Evolutionary conservation across 257 asterid genomes (phyloP).

Genomic region (Solanum neorickii): DNA sequence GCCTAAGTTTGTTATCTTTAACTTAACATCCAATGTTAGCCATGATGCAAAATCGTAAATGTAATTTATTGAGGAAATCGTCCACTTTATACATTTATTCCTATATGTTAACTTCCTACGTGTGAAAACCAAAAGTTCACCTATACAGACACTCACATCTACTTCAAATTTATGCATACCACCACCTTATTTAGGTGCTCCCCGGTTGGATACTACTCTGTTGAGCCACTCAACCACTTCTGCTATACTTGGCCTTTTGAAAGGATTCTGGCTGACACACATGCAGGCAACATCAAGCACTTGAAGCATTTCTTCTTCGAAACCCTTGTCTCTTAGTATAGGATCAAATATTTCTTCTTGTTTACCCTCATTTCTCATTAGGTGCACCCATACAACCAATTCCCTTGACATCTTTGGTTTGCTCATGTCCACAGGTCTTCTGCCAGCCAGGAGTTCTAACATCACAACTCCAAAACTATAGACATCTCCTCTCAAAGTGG

Average conservation of each 20-base stretch:
- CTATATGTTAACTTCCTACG: not conserved
- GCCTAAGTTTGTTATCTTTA: not conserved
- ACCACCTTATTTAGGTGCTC: slow-evolving; percentile 22
- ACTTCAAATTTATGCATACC: slow-evolving; percentile 13
- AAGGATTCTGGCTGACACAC: slow-evolving; percentile 75
- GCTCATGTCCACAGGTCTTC: slow-evolving; percentile 79
- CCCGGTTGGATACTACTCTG: slow-evolving; percentile 33
- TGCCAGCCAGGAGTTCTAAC: slow-evolving; percentile 80
- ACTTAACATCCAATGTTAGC: not conserved
- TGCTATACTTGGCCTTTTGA: slow-evolving; percentile 72
- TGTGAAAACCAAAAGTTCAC: slow-evolving; percentile 1
- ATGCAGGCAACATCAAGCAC: slow-evolving; percentile 80
- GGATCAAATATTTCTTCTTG: slow-evolving; percentile 71
- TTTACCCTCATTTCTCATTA: slow-evolving; percentile 62
- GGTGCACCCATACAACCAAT: slow-evolving; percentile 70
- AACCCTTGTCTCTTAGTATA: slow-evolving; percentile 52
- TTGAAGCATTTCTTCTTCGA: slow-evolving; percentile 65
- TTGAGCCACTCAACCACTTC: slow-evolving; percentile 77
- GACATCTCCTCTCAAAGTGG: slow-evolving; percentile 88
- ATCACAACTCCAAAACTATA: slow-evolving; percentile 91
- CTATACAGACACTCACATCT: slow-evolving; percentile 13
- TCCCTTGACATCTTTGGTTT: slow-evolving; percentile 69
- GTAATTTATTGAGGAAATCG: not conserved
- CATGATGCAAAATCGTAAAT: not conserved
- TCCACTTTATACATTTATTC: not conserved